Percentiles rank a stretch among this genome's conserved stretches.
These are phyloP conservation scores for Lophiostoma macrostomum DNA, from an alignment of 495 filamentous ascomycete genomes.

Conservation along the genomic window DNA sequence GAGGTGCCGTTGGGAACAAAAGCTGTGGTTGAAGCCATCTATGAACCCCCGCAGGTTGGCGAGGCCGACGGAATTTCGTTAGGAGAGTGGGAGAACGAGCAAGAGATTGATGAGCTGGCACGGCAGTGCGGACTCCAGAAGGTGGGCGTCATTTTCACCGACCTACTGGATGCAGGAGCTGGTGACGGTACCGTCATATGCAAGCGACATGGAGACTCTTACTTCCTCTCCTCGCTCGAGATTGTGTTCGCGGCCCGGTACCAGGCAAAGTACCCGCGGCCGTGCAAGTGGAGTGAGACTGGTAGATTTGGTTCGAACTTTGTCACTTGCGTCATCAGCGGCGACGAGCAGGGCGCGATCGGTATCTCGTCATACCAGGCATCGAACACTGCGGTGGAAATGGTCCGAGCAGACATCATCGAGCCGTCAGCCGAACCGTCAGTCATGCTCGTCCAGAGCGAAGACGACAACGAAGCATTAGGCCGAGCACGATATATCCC, in stretches of 20 bases:
- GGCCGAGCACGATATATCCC: slow-evolving; percentile 82
- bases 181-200: slow-evolving; percentile 83
- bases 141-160: slow-evolving; percentile 94
- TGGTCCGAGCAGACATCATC: slow-evolving; percentile 92
- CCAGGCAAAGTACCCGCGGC: slow-evolving; percentile 82
- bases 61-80: slow-evolving; percentile 91
- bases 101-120: slow-evolving; percentile 77
- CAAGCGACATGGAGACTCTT: slow-evolving; percentile 94
- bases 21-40: slow-evolving; percentile 95
- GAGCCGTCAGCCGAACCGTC: slow-evolving; percentile 90
- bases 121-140: slow-evolving; percentile 80
- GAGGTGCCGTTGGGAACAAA: slow-evolving; percentile 94
- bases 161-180: slow-evolving; percentile 77
- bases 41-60: slow-evolving; percentile 87
- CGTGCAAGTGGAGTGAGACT: slow-evolving; percentile 95
- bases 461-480: slow-evolving; percentile 75
- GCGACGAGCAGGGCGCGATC: slow-evolving; percentile 86
- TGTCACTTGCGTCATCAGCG: slow-evolving; percentile 91
- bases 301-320: slow-evolving; percentile 94
- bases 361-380: slow-evolving; percentile 89
- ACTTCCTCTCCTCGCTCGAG: slow-evolving; percentile 89
- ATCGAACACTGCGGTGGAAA: slow-evolving; percentile 91
- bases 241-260: slow-evolving; percentile 83
- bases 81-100: slow-evolving; percentile 82
- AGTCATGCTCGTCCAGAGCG: slow-evolving; percentile 91